Base-by-base conservation (phyloP, 495 filamentous ascomycete genomes). In the Glarea lozoyensis region DNA sequence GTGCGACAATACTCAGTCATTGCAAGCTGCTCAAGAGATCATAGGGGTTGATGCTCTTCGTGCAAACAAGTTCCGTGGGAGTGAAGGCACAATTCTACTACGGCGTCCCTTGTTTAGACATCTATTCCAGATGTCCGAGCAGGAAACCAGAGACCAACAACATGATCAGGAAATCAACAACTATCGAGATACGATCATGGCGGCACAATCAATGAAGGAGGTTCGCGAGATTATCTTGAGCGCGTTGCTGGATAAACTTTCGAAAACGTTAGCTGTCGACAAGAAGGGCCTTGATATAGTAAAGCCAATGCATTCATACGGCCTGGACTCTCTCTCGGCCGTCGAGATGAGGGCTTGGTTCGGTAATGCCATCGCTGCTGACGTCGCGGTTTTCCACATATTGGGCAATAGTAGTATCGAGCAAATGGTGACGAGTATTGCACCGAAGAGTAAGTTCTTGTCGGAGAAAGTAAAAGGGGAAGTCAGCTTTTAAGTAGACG, bases 271-370 rank as follows among this genome's bases (percentile, higher is more conserved):
- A 38, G 31, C 51, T 2, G 60, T 60, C 9, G 43, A 54, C 19
- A 42, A 46, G 18, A 58, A 58, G 5, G 60, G 67, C 9, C 55
- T 68, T 7, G 59, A 68, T 29, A 23, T 54, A 1, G 37, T 37
- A 20, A 60, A 60, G 53, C 57, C 63, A 16, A 43, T 70, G 10
- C 42, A 55, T 2, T 50, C 56, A 18, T 70, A 69, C 49, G 73
- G 74, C 0, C 57, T 80, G 0, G 76, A 81, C 46, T 73, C 67
- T 0, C 55, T 80, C n/a, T 52, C 72, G 23, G 76, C 74, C 2
- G 68, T 79, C 4, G 77, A 80, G 46, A 40, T 79, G n/a, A 61
- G 75, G 0, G 71, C 65, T 17, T 80, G 73, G 72, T 62, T 76
- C 13, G 31, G 57, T 2, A 63, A 60, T 17, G 63, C 69, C 43